Conservation (phyloP, 306 rosid species). For the Begonia masoniana region DNA sequence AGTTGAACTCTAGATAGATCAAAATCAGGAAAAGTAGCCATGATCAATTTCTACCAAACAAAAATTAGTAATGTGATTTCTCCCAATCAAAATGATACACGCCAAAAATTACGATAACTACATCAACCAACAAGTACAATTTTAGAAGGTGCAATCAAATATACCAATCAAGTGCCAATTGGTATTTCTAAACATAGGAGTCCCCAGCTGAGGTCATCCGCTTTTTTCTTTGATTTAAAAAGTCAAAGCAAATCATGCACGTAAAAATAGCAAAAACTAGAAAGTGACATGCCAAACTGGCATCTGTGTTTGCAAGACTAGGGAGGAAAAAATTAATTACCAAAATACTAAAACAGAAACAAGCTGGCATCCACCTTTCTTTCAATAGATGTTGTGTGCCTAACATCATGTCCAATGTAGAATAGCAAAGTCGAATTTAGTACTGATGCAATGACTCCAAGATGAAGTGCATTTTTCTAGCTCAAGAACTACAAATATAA, state of each 20-base stretch:
- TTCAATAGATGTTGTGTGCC: neutral
- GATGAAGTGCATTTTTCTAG: no score
- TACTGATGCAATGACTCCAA: neutral
- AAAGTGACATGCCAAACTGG: constrained; percentile 11
- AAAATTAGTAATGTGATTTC: constrained; percentile 1
- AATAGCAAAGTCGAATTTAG: neutral
- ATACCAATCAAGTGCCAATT: constrained; percentile 6
- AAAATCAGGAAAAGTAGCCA: constrained; percentile 1
- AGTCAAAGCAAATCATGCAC: constrained; percentile 5
- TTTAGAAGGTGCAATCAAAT: constrained; percentile 3
- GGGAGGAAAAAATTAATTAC: neutral
- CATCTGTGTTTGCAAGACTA: constrained; percentile 5
- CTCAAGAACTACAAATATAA: no score
- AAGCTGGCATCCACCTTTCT: no score
- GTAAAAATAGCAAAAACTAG: constrained; percentile 5
- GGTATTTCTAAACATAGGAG: constrained; percentile 3
- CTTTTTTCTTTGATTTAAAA: constrained; percentile 6
- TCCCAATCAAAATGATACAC: constrained; percentile 6
- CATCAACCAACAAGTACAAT: constrained; percentile 5
- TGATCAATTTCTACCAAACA: neutral
- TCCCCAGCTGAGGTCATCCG: neutral
- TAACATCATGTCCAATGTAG: constrained; percentile 3
- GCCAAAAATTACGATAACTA: constrained; percentile 3
- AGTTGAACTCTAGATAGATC: neutral
- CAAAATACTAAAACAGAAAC: no score